Base-by-base conservation (phyloP, 164 flowering plant genomes). In the Platanus orientalis region DNA sequence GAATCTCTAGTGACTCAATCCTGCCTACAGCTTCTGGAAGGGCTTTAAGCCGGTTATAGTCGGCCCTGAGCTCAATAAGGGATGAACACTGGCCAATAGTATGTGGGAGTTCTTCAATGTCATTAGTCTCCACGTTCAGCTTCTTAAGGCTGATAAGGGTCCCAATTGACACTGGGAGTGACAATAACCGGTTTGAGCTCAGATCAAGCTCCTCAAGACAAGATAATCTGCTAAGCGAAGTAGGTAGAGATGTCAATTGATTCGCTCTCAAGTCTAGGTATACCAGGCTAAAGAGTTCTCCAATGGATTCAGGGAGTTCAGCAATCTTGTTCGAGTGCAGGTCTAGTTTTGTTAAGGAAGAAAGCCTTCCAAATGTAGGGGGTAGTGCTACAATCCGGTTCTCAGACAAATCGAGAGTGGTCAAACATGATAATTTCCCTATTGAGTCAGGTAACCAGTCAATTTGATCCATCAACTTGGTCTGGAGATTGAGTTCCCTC, bases 1-100 rank as follows among this genome's bases (percentile, higher is more conserved):
- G 74, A 60, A 89, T 65, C 83, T 85, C 89, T 25, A 89, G 67
- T n/a, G 79, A 67, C 29, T 63, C 80, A 63, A 92, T 83, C 79
- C 78, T 80, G 30, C 97, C 97, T 7, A 89, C 75, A 60, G 98
- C 98, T 72, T 92, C 98, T 0, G 98, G 98, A 44, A 92, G 85
- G 26, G 95, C 98, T 73, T 86, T 92, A 45, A 92, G 85, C 52
- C 81, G 69, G 73, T 92, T 92, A 69, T 84, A 89, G 53, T 89
- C 98, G 19, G 84, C 92, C 12, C 60, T 84, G 54, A 92, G 81
- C 83, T 89, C 95, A 64, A 69, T 71, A 20, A 92, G 87, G 0
- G 88, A 83, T 60, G 83, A 29, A 63, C 98, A 92, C 6, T 75
- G 69, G 32, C 92, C 88, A 53, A 92, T 88, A 11, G 81, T 76